Evolutionary conservation across 2,329 filamentous ascomycete species (phyloP), one percentile per base, ranked within the genome.

Genomic region (Alternaria brassicicola): DNA sequence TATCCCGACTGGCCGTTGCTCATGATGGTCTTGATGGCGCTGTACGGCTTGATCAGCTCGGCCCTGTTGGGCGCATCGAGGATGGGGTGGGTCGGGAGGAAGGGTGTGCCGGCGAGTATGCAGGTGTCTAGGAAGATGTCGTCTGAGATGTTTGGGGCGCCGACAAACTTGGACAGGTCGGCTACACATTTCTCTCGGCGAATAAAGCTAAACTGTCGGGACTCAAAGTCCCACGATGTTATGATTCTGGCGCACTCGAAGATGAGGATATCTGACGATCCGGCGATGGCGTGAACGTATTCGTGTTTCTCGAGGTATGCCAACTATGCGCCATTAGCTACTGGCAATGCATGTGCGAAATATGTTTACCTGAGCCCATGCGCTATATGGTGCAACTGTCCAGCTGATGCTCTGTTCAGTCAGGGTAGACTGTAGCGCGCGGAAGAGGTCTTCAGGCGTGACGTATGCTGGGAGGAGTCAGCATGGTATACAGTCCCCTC

Each of bases 321-420:
- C 62, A 97, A 86, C 88, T 93, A 43, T 38, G 25, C 6, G 1
- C 25, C 23, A 31, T 58, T 42, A 56, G 53, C 15, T 12, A 36
- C 33, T 39, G 33, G 31, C 28, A 19, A 17, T 23, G 25, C 17
- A 12, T 33, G n/a, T 28, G 23, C 8, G 8, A 5, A 19, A 9
- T 25, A 4, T 38, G 9, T 33, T 45, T 78, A 94, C 91, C 86
- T 96, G 92, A 57, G 92, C 91, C 69, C 90, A 89, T 35, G 93
- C 92, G 76, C 90, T 93, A 81, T 92, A 96, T 1, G 94, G 94
- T 12, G 94, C 89, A 42, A 96, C 90, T 46, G 92, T 82, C 72
- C 93, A 96, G 60, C 91, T 85, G 55, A 96, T 81, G 2, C 84
- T 83, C 62, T 89, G 85, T 64, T 88, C 82, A 68, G 85, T 83